Conservation (phyloP, 306 rosid genomes). For the Alnus rubra region DNA sequence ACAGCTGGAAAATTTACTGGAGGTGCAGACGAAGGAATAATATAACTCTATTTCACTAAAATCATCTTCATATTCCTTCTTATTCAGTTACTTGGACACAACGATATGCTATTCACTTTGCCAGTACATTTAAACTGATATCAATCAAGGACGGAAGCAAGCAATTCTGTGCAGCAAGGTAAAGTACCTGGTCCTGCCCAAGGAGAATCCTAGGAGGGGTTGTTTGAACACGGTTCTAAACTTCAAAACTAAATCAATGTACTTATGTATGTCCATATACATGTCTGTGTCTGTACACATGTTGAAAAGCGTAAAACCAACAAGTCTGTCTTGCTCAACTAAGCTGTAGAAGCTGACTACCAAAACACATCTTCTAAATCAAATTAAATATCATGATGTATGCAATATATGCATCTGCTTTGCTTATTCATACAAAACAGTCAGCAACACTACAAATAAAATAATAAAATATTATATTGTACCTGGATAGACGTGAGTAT, state of each 20-base stretch:
- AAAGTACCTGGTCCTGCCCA: background rate
- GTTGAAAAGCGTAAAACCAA: background rate
- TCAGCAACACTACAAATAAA: slow-evolving; percentile 6
- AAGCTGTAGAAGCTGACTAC: background rate
- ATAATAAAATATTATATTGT: slow-evolving; percentile 3
- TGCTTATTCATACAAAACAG: slow-evolving; percentile 4
- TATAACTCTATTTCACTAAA: background rate
- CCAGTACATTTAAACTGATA: background rate
- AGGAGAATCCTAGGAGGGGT: background rate
- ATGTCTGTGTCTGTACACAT: background rate
- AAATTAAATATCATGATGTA: background rate
- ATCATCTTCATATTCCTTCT: background rate
- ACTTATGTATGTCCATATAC: background rate
- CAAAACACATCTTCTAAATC: background rate
- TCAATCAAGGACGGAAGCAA: background rate
- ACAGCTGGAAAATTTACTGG: background rate
- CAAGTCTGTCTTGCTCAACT: background rate
- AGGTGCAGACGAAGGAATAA: background rate
- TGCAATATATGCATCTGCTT: background rate
- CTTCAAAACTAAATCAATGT: background rate
- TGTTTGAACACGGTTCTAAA: background rate
- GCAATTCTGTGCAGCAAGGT: background rate
- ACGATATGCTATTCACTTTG: background rate
- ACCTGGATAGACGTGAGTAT: slow-evolving; percentile 69
- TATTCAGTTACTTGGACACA: background rate